Conservation (phyloP, 768 basidiomycete species). For the Cystobasidium tubakii region DNA sequence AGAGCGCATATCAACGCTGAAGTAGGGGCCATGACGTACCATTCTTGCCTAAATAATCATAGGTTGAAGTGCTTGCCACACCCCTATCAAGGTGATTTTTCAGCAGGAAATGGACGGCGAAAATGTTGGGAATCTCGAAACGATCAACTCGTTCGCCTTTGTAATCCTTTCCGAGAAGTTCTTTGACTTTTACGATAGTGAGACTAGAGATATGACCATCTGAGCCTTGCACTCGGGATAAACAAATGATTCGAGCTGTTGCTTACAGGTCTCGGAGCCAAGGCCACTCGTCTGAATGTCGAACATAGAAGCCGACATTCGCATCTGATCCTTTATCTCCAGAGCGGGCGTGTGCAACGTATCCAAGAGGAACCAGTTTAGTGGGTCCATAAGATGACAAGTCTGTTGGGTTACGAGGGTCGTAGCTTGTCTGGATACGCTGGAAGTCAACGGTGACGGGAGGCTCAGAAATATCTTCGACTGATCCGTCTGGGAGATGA, state of each 20-base stretch:
- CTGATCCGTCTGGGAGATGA: neutral
- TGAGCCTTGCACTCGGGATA: neutral
- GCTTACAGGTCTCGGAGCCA: constrained; percentile 1
- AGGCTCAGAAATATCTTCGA: neutral
- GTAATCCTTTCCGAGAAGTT: constrained; percentile 8
- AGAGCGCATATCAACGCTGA: too few species aligned
- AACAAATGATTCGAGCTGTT: neutral
- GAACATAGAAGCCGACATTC: constrained; percentile 11
- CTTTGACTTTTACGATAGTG: neutral
- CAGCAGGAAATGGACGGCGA: constrained; percentile 7
- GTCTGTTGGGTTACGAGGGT: neutral
- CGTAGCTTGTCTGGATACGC: neutral
- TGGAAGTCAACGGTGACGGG: neutral
- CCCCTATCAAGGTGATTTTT: constrained; percentile 7
- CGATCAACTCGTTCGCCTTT: constrained; percentile 8
- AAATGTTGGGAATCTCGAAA: constrained; percentile 11
- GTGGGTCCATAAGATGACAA: neutral
- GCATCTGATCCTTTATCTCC: constrained; percentile 3
- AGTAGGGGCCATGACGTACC: too few species aligned
- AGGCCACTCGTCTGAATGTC: constrained; percentile 1
- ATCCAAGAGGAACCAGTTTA: neutral
- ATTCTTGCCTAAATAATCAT: constrained; percentile 4
- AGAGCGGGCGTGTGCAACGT: neutral
- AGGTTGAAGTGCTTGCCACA: constrained; percentile 10
- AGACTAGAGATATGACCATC: neutral